Conservation (phyloP, 148 eudicot species). For the Camellia sinensis region DNA sequence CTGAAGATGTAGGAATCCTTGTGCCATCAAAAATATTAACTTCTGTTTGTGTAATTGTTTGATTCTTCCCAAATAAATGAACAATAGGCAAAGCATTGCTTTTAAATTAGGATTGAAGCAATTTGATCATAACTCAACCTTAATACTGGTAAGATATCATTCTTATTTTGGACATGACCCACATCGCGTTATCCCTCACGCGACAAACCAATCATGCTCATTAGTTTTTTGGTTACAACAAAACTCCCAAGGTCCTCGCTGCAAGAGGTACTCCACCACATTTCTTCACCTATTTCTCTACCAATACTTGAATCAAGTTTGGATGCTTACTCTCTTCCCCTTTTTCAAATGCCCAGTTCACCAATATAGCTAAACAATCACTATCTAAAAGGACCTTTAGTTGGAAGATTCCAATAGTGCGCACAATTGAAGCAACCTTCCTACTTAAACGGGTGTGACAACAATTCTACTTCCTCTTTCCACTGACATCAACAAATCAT, state of each 20-base stretch:
- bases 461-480: conserved; percentile 17
- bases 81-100: background rate
- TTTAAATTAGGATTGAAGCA: background rate
- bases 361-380: conserved; percentile 23
- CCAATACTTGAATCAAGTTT: conserved; percentile 20
- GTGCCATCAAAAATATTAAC: background rate
- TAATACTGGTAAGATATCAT: background rate
- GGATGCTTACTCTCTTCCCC: conserved; percentile 13
- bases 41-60: background rate
- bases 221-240: background rate
- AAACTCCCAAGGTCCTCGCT: conserved; percentile 7
- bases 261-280: conserved; percentile 28
- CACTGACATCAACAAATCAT: conserved; percentile 11
- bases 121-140: background rate
- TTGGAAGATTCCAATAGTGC: background rate
- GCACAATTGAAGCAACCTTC: conserved; percentile 16
- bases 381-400: conserved; percentile 10
- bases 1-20: background rate
- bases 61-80: background rate
- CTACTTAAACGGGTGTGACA: conserved; percentile 24
- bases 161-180: background rate
- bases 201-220: conserved; percentile 15
- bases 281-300: conserved; percentile 14
- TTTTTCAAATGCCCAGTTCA: conserved; percentile 22
- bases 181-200: conserved; percentile 1